Percentiles rank a stretch among this genome's conserved stretches.
Evolutionary conservation across 495 filamentous ascomycete genomes (phyloP).

Genomic region (Aspergillus hancockii): DNA sequence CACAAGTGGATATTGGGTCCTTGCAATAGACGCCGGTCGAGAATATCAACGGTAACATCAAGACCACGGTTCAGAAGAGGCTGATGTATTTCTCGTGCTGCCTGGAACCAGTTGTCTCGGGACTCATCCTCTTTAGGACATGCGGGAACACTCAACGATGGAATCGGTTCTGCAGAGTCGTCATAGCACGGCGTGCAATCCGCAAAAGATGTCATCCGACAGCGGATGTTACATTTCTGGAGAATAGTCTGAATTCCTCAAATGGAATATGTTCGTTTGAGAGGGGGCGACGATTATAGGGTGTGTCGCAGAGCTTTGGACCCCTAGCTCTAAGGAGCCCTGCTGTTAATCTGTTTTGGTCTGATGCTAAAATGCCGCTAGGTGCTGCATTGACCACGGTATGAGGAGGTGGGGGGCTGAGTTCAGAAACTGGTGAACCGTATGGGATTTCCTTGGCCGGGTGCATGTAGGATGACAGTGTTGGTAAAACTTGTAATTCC

Average conservation of each 20-base stretch:
- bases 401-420: too few species aligned
- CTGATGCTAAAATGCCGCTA: too few species aligned
- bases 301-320: background rate
- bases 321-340: background rate
- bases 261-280: background rate
- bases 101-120: background rate
- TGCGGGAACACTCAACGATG: background rate
- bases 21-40: background rate
- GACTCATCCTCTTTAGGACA: background rate
- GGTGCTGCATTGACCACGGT: too few species aligned
- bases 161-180: background rate
- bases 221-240: background rate
- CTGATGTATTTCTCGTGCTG: background rate
- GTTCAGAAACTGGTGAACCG: too few species aligned
- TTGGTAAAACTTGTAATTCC: too few species aligned
- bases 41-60: background rate
- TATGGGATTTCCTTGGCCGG: too few species aligned
- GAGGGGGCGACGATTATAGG: background rate
- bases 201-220: background rate
- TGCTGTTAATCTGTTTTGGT: background rate
- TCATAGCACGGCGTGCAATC: background rate
- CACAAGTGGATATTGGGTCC: background rate
- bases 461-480: too few species aligned
- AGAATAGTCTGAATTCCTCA: background rate
- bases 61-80: background rate